phyloP scores from a whole-genome alignment of 352 stramenopile species.

The Pythium aphanidermatum region DNA sequence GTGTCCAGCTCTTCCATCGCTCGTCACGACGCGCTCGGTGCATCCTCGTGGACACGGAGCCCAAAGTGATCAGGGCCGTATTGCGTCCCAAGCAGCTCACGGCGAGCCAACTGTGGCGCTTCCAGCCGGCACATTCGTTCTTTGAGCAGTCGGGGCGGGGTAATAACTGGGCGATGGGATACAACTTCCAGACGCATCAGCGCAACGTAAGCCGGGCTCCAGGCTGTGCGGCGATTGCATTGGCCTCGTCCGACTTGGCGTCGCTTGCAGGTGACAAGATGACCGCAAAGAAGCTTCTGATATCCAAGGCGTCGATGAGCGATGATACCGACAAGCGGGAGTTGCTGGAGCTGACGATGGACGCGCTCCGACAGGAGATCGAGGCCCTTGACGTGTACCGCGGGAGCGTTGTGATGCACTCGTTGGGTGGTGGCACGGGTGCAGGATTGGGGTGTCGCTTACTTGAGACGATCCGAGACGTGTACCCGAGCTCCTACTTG shows the following conservation, averaged over 20 bases:
- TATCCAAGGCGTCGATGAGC: neutral
- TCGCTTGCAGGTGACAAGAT: neutral
- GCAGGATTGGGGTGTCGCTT: conserved; percentile 75
- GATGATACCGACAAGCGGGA: conserved; percentile 30
- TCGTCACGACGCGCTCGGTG: conserved; percentile 37
- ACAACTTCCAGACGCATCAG: conserved; percentile 44
- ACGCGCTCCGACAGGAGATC: conserved; percentile 68
- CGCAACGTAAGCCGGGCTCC: too few species aligned
- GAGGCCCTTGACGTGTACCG: conserved; percentile 65
- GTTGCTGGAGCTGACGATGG: conserved; percentile 60
- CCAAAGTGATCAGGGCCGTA: conserved; percentile 56
- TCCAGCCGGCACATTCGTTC: conserved; percentile 41
- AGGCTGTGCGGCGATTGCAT: too few species aligned
- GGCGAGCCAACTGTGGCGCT: conserved; percentile 1
- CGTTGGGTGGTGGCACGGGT: conserved; percentile 75
- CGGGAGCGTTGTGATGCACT: conserved; percentile 73
- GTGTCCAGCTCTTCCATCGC: conserved; percentile 46
- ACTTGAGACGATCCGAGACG: conserved; percentile 75
- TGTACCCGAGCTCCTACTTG: conserved; percentile 67
- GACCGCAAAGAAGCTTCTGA: conserved; percentile 2
- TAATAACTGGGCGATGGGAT: conserved; percentile 90
- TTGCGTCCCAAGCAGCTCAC: conserved; percentile 1
- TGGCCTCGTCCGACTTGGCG: too few species aligned
- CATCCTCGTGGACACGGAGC: conserved; percentile 76
- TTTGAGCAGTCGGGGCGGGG: conserved; percentile 67